Conservation (phyloP, 257 asterid species). For the Haberlea rhodopensis region DNA sequence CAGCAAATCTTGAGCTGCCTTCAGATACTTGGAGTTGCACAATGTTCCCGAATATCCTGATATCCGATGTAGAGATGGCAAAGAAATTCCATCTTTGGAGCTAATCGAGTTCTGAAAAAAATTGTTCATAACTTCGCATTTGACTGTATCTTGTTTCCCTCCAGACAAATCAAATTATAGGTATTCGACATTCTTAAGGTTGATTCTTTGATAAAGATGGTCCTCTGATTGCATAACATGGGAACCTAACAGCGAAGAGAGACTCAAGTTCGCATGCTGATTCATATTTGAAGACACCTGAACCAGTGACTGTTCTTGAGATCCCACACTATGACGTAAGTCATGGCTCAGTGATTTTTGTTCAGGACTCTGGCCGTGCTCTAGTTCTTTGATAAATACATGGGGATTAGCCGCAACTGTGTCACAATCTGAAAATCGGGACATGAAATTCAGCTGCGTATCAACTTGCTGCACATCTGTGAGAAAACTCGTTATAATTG, state of each 20-base stretch:
- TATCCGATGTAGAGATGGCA: slow-evolving; percentile 29
- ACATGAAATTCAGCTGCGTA: slow-evolving; percentile 29
- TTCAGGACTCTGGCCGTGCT: slow-evolving; percentile 31
- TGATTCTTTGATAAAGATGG: slow-evolving; percentile 27
- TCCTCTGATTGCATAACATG: slow-evolving; percentile 36
- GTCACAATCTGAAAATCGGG: slow-evolving; percentile 40
- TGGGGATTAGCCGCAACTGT: slow-evolving; percentile 33
- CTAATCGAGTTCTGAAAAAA: slow-evolving; percentile 29
- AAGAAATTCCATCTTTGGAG: slow-evolving; percentile 31
- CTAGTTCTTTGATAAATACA: slow-evolving; percentile 29
- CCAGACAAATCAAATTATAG: slow-evolving; percentile 49
- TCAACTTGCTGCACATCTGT: slow-evolving; percentile 36
- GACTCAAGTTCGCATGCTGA: slow-evolving; percentile 38
- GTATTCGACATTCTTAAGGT: slow-evolving; percentile 44
- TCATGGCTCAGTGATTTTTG: slow-evolving; percentile 48
- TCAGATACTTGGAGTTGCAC: slow-evolving; percentile 53
- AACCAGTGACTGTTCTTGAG: slow-evolving; percentile 38
- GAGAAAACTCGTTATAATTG: slow-evolving; percentile 33
- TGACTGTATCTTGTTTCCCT: slow-evolving; percentile 26
- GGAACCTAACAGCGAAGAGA: slow-evolving; percentile 38
- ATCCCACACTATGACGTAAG: slow-evolving; percentile 66
- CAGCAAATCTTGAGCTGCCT: slow-evolving; percentile 62
- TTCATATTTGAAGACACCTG: slow-evolving; percentile 45
- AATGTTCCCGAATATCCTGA: slow-evolving; percentile 32
- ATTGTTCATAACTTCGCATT: slow-evolving; percentile 26